A percentile compares a stretch with the other conserved stretches of the same genome.
Evolutionary conservation across 2,329 filamentous ascomycete species (phyloP).

Genomic region (Erysiphe neolycopersici): DNA sequence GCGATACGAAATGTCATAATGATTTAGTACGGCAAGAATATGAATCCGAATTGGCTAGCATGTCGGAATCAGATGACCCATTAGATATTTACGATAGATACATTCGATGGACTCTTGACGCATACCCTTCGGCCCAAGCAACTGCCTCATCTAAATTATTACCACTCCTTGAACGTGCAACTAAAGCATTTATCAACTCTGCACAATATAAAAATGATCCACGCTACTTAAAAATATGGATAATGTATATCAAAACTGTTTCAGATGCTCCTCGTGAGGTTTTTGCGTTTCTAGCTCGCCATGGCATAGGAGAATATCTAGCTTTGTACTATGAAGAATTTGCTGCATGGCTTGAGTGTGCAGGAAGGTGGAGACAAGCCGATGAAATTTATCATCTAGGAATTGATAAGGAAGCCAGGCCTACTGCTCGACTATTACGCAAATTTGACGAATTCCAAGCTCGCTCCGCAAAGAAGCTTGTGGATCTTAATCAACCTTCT

Average conservation of each 20-base stretch:
- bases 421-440: slow-evolving; percentile 51
- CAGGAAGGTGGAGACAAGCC: slow-evolving; percentile 64
- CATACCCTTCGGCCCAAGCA: slow-evolving; percentile 81
- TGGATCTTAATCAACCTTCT: slow-evolving; percentile 37
- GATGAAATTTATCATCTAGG: slow-evolving; percentile 84
- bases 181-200: slow-evolving; percentile 65
- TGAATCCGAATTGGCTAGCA: slow-evolving; percentile 52
- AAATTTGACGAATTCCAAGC: slow-evolving; percentile 86
- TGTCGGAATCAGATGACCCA: slow-evolving; percentile 77
- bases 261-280: slow-evolving; percentile 80
- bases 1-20: slow-evolving; percentile 51
- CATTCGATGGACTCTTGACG: slow-evolving; percentile 85
- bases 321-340: slow-evolving; percentile 96
- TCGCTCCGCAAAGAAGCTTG: slow-evolving; percentile 39
- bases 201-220: slow-evolving; percentile 86
- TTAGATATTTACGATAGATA: slow-evolving; percentile 92
- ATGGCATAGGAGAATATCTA: slow-evolving; percentile 62
- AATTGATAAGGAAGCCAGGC: slow-evolving; percentile 66
- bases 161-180: slow-evolving; percentile 71
- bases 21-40: slow-evolving; percentile 59
- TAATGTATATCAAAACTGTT: slow-evolving; percentile 82
- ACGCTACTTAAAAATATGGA: slow-evolving; percentile 77
- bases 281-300: slow-evolving; percentile 71
- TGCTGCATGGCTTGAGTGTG: slow-evolving; percentile 69
- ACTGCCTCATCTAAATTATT: slow-evolving; percentile 78